Conservation (phyloP, 768 basidiomycete genomes). For the Termitomyces sp. region DNA sequence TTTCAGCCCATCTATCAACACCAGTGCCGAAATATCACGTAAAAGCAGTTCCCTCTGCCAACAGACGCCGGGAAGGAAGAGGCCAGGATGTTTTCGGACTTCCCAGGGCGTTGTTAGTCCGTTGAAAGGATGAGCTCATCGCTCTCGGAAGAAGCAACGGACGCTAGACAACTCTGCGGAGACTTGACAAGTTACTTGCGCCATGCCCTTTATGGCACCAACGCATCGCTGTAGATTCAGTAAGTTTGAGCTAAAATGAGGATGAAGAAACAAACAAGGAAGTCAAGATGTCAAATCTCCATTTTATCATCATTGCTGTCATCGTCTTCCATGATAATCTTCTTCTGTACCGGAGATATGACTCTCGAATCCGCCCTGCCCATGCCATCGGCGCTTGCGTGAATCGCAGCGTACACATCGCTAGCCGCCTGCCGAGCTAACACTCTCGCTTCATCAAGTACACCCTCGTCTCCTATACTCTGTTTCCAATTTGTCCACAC, state of each 20-base stretch:
- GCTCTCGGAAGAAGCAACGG: not conserved
- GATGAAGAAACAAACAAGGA: not conserved
- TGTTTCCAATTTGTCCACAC: constrained; percentile 57
- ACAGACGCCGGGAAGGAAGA: not conserved
- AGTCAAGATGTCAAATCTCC: constrained; percentile 28
- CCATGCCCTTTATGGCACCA: not conserved
- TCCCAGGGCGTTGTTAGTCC: not conserved
- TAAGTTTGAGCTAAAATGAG: not conserved
- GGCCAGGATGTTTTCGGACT: too few relatives aligned
- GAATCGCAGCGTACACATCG: constrained; percentile 43
- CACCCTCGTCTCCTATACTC: constrained; percentile 22
- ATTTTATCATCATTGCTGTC: constrained; percentile 33
- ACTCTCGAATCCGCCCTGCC: not conserved
- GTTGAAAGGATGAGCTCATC: not conserved
- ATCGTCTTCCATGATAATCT: constrained; percentile 7
- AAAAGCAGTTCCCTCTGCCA: too few relatives aligned
- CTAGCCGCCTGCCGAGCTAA: constrained; percentile 42
- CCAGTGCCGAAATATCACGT: not conserved
- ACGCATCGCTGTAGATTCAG: not conserved
- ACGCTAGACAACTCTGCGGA: not conserved
- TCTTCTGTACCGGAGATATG: not conserved
- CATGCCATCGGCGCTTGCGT: constrained; percentile 28
- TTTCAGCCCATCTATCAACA: not conserved
- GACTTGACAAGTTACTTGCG: not conserved
- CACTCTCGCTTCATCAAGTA: constrained; percentile 39